phyloP scores from a whole-genome alignment of 139 green algal species.

The Chlamydomonas applanata region DNA sequence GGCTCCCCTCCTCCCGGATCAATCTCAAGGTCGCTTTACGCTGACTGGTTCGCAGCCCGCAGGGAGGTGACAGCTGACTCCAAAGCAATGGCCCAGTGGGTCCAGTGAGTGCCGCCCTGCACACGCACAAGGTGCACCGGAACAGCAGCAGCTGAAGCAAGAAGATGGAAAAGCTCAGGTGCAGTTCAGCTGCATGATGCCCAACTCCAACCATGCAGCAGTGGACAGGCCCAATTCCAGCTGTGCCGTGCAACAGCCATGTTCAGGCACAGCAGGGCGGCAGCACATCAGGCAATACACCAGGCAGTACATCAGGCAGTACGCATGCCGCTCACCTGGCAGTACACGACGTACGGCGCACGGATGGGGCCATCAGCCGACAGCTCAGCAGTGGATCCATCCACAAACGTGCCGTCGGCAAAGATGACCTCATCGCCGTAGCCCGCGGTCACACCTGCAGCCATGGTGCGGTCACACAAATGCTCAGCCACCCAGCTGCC shows the following conservation, averaged over 20 bases:
- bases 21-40: no score
- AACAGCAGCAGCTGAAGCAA: no score
- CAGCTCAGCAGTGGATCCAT: slow-evolving; percentile 89
- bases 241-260: neutral
- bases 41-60: neutral
- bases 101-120: slow-evolving; percentile 89
- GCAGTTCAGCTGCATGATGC: no score
- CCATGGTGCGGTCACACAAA: neutral
- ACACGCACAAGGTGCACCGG: slow-evolving; percentile 58
- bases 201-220: neutral
- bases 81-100: slow-evolving; percentile 80
- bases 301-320: no score
- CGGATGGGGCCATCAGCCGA: slow-evolving; percentile 88
- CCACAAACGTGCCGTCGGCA: slow-evolving; percentile 95
- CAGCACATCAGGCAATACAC: neutral
- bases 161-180: no score
- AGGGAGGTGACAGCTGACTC: slow-evolving; percentile 51
- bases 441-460: slow-evolving; percentile 81
- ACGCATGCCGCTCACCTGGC: slow-evolving; percentile 65
- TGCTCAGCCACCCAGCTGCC: neutral
- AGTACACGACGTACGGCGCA: slow-evolving; percentile 88
- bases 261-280: no score
- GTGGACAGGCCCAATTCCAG: neutral
- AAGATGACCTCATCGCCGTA: slow-evolving; percentile 94
- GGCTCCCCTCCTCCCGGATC: neutral